phyloP scores from a whole-genome alignment of 2,329 filamentous ascomycete genomes.

The Aspergillus melleus region DNA sequence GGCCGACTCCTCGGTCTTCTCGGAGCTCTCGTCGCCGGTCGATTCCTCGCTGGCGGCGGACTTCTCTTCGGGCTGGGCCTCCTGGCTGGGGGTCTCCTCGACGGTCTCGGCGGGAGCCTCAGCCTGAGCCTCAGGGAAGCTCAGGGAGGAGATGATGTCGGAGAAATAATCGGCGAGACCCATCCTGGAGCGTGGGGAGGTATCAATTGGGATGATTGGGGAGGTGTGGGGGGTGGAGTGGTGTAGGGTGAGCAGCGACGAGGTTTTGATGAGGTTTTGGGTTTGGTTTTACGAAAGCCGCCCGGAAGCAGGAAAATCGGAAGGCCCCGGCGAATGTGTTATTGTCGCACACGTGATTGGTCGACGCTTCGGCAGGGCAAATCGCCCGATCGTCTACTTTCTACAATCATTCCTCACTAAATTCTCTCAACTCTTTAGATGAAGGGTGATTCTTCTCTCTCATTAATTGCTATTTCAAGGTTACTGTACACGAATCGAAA shows the following conservation, averaged over 20 bases:
- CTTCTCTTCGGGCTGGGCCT: slow-evolving; percentile 42
- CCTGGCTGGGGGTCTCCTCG: slow-evolving; percentile 49
- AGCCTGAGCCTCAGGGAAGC: slow-evolving; percentile 59
- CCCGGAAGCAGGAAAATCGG: slow-evolving; percentile 39
- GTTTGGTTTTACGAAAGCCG: slow-evolving; percentile 36
- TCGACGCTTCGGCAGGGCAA: slow-evolving; percentile 8
- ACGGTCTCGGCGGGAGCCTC: slow-evolving; percentile 58
- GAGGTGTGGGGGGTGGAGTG: slow-evolving; percentile 9
- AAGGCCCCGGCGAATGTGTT: slow-evolving; percentile 37
- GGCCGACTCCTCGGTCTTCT: slow-evolving; percentile 46
- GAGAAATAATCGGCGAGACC: slow-evolving; percentile 65
- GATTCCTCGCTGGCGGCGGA: slow-evolving; percentile 29
- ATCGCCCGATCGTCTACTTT: too few relatives aligned
- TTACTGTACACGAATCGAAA: not conserved
- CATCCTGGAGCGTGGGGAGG: slow-evolving; percentile 48
- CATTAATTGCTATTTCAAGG: not conserved
- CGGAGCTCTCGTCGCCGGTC: slow-evolving; percentile 30
- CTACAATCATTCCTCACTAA: too few relatives aligned
- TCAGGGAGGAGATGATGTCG: slow-evolving; percentile 66
- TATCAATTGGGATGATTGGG: slow-evolving; percentile 33
- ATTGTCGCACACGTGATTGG: slow-evolving; percentile 46
- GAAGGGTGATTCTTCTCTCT: not conserved
- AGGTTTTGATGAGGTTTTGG: slow-evolving; percentile 32
- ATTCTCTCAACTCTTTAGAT: too few relatives aligned
- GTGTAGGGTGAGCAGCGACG: slow-evolving; percentile 27